These are phyloP conservation scores for Coniella lustricola DNA, from an alignment of 2,329 filamentous ascomycete species.

Conservation along the genomic window DNA sequence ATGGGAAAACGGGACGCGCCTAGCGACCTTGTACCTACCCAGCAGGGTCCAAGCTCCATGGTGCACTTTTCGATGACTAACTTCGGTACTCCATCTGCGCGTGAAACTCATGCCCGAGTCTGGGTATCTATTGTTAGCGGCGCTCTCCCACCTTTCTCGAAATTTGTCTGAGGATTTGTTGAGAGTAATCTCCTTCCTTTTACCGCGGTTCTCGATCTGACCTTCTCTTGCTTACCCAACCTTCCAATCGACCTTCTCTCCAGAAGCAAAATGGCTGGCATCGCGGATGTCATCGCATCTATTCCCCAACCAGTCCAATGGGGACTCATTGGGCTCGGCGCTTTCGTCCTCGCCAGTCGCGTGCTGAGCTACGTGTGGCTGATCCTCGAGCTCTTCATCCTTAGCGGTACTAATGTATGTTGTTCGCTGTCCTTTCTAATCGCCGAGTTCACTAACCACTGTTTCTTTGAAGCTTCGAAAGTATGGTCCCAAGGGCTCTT, in stretches of 20 bases:
- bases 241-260: background rate
- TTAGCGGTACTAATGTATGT: conserved; percentile 56
- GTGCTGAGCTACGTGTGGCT: conserved; percentile 53
- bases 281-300: conserved; percentile 27
- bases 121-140: background rate
- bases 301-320: conserved; percentile 40
- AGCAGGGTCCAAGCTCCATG: too few relatives aligned
- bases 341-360: conserved; percentile 50
- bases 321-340: conserved; percentile 48
- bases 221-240: background rate
- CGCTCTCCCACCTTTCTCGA: background rate
- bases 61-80: too few relatives aligned
- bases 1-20: too few relatives aligned
- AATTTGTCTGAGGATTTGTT: background rate
- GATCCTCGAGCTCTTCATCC: conserved; percentile 60
- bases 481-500: conserved; percentile 86
- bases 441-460: background rate
- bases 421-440: background rate
- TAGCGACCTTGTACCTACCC: too few relatives aligned
- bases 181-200: too few relatives aligned
- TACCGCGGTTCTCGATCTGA: background rate
- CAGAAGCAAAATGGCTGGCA: conserved; percentile 24
- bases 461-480: conserved; percentile 61
- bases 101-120: too few relatives aligned
- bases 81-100: too few relatives aligned